Evolutionary conservation across 306 rosid species (phyloP).

Genomic region (Malus sylvestris): DNA sequence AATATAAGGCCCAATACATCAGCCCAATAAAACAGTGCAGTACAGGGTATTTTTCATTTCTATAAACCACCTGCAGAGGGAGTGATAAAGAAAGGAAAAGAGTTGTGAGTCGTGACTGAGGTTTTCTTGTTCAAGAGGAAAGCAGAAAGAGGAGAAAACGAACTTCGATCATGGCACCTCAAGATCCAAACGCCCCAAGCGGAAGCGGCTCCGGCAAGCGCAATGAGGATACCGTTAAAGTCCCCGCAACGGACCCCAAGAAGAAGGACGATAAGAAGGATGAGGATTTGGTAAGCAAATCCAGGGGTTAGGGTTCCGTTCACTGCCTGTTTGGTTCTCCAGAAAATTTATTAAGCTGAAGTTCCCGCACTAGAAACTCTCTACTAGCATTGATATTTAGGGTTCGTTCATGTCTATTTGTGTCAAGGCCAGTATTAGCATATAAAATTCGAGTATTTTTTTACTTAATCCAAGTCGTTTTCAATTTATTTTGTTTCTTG

Average conservation of each 20-base stretch:
- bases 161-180: constrained; percentile 51
- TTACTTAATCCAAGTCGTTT: neutral
- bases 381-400: neutral
- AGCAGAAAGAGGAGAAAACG: neutral
- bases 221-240: constrained; percentile 45
- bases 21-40: no score
- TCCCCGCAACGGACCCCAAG: constrained; percentile 46
- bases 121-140: constrained; percentile 41
- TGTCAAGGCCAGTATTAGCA: neutral
- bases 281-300: constrained; percentile 72
- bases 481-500: neutral
- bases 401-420: neutral
- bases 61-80: neutral
- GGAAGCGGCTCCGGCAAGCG: constrained; percentile 39
- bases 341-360: neutral
- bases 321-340: neutral
- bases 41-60: no score
- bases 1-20: no score
- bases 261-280: constrained; percentile 79
- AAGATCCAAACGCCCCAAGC: constrained; percentile 51
- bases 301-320: neutral
- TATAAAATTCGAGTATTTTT: neutral
- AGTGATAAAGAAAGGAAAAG: neutral
- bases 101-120: neutral
- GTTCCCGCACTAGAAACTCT: neutral